Base-by-base conservation (phyloP, 2,329 filamentous ascomycete species). In the Xylaria digitata region DNA sequence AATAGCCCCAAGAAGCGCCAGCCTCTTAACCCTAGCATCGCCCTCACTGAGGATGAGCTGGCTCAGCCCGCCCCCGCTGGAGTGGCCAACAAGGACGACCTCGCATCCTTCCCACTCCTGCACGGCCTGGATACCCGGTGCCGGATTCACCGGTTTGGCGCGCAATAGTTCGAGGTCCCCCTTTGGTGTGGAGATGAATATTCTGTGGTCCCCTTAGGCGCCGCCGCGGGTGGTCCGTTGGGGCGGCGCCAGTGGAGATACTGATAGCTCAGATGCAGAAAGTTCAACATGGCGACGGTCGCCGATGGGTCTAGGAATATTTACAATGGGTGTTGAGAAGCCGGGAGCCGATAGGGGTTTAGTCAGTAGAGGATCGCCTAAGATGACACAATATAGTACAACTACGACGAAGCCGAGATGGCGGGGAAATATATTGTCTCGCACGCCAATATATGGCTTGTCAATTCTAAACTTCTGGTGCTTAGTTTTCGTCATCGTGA, bases 161-260 rank as follows among this genome's bases (percentile, higher is more conserved):
- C 78, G 79, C 32, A 87, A 80, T 2, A 87, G 72, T 71, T 87
- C 85, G n/a, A 87, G 76, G 2, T 78, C 75, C 1, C 85, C 84
- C 2, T 75, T 76, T 2, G 80, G 73, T 0, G 84, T 85, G 19
- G 76, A 67, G 58, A 86, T 75, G 73, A 80, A 84, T 50, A 76
- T 77, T 9, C 83, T 61, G 79, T 77, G 53, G 87, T 78, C 6
- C 79, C 79, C 0, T 74, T 21, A 0, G 84, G 84, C 1, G 82
- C 68, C 3, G 75, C 21, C 2, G 70, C 71, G 2, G 74, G 71
- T 26, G 73, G 67, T 6, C 57, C 69, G 26, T 63, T 70, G 17
- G 76, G 77, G 7, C 65, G 68, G 1, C 73, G 73, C 74, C 75
- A 80, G 65, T 69, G 72, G 30, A 80, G 72, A 67, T 74, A 77